These are phyloP conservation scores for Eutypa lata DNA, from an alignment of 2,329 filamentous ascomycete species.

Conservation along the genomic window DNA sequence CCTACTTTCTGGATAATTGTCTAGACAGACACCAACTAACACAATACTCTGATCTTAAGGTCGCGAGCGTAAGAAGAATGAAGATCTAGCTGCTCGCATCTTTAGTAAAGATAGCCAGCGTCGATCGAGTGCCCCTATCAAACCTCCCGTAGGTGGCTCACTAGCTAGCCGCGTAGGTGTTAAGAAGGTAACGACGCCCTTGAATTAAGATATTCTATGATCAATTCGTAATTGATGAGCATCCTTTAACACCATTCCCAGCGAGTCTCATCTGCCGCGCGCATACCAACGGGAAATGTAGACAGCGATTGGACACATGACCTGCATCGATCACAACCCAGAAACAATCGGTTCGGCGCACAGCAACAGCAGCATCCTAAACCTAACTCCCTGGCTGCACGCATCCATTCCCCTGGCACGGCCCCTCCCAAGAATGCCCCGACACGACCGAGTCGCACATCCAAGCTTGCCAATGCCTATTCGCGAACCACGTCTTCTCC, in stretches of 20 bases:
- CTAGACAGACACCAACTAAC: too few species aligned
- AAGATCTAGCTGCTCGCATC: constrained; percentile 69
- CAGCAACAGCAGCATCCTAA: constrained; percentile 27
- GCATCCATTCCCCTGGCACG: constrained; percentile 40
- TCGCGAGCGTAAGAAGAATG: constrained; percentile 68
- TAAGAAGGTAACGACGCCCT: constrained; percentile 57
- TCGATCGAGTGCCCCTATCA: constrained; percentile 53
- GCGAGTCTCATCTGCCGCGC: constrained; percentile 29
- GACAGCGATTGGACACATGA: constrained; percentile 71
- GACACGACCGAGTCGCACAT: constrained; percentile 30
- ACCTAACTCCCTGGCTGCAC: constrained; percentile 42
- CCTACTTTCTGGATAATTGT: too few species aligned
- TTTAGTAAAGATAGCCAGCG: constrained; percentile 59
- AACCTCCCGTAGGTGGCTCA: constrained; percentile 46
- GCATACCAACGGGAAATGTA: constrained; percentile 50
- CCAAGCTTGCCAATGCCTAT: constrained; percentile 44
- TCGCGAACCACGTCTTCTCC: constrained; percentile 36
- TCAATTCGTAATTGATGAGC: neutral
- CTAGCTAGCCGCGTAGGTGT: constrained; percentile 72
- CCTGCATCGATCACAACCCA: constrained; percentile 51
- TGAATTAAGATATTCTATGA: neutral
- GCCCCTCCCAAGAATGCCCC: constrained; percentile 21
- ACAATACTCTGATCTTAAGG: constrained; percentile 33
- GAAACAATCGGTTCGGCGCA: constrained; percentile 38
- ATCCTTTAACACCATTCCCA: constrained; percentile 24